phyloP scores from a whole-genome alignment of 1,284 basidiomycete genomes.

The Gomphus bonarii region DNA sequence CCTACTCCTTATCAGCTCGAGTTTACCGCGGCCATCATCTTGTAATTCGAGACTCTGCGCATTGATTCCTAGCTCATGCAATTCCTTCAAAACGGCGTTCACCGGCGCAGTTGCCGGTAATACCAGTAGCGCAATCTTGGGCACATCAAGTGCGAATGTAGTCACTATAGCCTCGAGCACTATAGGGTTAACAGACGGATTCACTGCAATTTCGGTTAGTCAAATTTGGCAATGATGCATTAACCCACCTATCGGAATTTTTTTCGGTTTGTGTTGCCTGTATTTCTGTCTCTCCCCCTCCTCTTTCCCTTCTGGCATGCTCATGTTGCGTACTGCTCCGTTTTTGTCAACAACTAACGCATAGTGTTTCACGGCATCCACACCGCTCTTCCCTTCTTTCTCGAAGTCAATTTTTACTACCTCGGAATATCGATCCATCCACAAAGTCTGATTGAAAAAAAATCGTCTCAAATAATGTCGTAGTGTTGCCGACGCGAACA shows the following conservation, averaged over 20 bases:
- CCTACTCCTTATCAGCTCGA: slow-evolving; percentile 29
- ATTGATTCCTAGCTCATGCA: slow-evolving; percentile 55
- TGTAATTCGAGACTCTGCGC: slow-evolving; percentile 50
- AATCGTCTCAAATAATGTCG: slow-evolving; percentile 41
- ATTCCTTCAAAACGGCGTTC: slow-evolving; percentile 48
- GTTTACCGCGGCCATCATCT: slow-evolving; percentile 30
- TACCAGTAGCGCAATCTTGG: slow-evolving; percentile 53
- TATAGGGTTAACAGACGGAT: slow-evolving; percentile 20
- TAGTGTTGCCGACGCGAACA: slow-evolving; percentile 40
- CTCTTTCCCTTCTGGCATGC: neutral
- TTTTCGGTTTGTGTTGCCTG: neutral
- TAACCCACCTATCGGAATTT: neutral
- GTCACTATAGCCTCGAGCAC: slow-evolving; percentile 58
- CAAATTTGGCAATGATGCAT: neutral
- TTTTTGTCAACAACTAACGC: slow-evolving; percentile 48
- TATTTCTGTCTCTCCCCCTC: slow-evolving; percentile 25
- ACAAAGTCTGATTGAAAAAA: slow-evolving; percentile 24
- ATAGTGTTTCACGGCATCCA: slow-evolving; percentile 38
- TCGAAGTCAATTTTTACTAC: slow-evolving; percentile 7
- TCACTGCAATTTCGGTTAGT: neutral
- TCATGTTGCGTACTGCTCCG: slow-evolving; percentile 19
- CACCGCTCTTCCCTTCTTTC: slow-evolving; percentile 21
- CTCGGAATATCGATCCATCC: slow-evolving; percentile 11
- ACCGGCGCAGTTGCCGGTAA: slow-evolving; percentile 50
- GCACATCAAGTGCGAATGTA: slow-evolving; percentile 62